A percentile compares a stretch with the other conserved stretches of the same genome.
Conservation (phyloP, 2,329 filamentous ascomycete genomes). For the Neonectria hederae region DNA sequence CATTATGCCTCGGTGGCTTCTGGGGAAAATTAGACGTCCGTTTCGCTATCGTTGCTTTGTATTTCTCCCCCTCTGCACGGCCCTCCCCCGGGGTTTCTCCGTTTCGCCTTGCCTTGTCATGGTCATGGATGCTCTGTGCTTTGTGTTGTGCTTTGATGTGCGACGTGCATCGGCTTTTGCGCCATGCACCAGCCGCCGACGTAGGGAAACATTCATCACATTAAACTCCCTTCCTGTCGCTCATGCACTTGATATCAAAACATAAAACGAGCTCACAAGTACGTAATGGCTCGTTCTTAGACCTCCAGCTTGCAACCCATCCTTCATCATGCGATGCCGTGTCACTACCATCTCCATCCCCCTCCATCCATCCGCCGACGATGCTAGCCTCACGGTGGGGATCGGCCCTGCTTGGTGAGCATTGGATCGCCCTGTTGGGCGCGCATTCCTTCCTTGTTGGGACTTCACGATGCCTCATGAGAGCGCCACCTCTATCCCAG, state of each 20-base stretch:
- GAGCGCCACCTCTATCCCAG: slow-evolving; percentile 22
- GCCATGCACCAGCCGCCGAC: slow-evolving; percentile 6
- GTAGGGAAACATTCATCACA: background rate
- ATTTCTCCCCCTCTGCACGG: slow-evolving; percentile 19
- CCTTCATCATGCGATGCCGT: slow-evolving; percentile 37
- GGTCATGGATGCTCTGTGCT: slow-evolving; percentile 11
- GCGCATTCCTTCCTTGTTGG: slow-evolving; percentile 29
- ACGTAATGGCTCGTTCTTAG: slow-evolving; percentile 38
- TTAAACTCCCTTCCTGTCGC: background rate
- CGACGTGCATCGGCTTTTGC: background rate
- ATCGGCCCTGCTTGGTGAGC: slow-evolving; percentile 5
- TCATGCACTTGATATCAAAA: slow-evolving; percentile 2
- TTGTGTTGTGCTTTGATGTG: background rate
- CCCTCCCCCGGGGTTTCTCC: slow-evolving; percentile 9
- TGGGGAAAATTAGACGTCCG: slow-evolving; percentile 8
- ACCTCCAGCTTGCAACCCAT: slow-evolving; percentile 27
- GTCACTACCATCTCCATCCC: slow-evolving; percentile 28
- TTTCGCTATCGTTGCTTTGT: slow-evolving; percentile 15
- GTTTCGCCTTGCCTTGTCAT: background rate
- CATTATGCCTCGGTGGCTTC: slow-evolving; percentile 11
- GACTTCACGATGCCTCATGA: slow-evolving; percentile 41
- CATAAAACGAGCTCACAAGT: slow-evolving; percentile 24
- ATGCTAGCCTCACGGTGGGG: slow-evolving; percentile 34
- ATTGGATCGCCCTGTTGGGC: slow-evolving; percentile 23
- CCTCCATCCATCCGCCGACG: slow-evolving; percentile 33